phyloP scores from a whole-genome alignment of 176 grass and related monocot genomes.

The Zoysia japonica region DNA sequence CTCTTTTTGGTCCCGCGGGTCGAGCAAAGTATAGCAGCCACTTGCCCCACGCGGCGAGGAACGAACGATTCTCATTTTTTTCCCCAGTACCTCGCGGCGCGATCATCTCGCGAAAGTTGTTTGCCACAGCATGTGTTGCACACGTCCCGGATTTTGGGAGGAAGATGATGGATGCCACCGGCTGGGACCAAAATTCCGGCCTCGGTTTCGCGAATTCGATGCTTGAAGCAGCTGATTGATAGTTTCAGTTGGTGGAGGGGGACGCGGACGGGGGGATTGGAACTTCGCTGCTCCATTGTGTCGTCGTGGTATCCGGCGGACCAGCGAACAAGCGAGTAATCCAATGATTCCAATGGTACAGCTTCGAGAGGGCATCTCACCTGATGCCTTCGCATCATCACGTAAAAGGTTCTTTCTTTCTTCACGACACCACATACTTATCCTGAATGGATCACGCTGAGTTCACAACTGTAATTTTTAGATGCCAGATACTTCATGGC shows the following conservation, averaged over 20 bases:
- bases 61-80: too few relatives aligned
- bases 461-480: too few relatives aligned
- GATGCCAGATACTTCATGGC: too few relatives aligned
- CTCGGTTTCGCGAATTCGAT: background rate
- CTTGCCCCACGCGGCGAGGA: too few relatives aligned
- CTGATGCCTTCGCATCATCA: constrained; percentile 16
- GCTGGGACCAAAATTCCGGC: background rate
- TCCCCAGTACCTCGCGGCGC: background rate
- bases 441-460: too few relatives aligned
- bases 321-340: background rate
- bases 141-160: background rate
- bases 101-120: background rate
- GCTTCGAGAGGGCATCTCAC: background rate
- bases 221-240: background rate
- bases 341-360: too few relatives aligned
- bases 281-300: background rate
- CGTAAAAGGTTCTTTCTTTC: background rate
- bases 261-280: background rate
- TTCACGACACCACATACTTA: too few relatives aligned
- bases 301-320: background rate
- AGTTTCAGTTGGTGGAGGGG: background rate
- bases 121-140: background rate
- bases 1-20: background rate
- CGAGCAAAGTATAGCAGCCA: background rate
- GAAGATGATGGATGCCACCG: background rate